Conservation (phyloP, 352 stramenopile genomes). For the Discostella stelligera region DNA sequence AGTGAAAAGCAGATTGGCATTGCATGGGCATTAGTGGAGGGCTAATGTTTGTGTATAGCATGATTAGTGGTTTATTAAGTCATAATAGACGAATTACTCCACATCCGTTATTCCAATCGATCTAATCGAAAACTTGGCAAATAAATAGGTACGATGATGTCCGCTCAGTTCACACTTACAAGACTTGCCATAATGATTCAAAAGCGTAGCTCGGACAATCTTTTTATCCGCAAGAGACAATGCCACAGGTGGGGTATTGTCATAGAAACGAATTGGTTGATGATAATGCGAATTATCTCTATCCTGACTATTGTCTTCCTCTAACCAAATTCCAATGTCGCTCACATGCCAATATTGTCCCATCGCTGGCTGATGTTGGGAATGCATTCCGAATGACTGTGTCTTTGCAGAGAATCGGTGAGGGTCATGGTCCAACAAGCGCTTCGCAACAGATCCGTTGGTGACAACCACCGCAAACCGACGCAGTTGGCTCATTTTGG, state of each 20-base stretch:
- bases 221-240: conserved; percentile 33
- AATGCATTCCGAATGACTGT: neutral
- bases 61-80: too few species aligned
- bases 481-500: conserved; percentile 6
- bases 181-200: conserved; percentile 54
- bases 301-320: conserved; percentile 15
- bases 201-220: conserved; percentile 29
- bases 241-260: conserved; percentile 24
- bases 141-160: conserved; percentile 2
- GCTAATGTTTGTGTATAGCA: too few species aligned
- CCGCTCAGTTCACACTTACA: conserved; percentile 6
- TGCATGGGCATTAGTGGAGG: too few species aligned
- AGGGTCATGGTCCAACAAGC: conserved; percentile 11
- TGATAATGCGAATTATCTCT: neutral
- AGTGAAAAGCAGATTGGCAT: too few species aligned
- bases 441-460: conserved; percentile 52
- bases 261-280: conserved; percentile 24
- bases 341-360: conserved; percentile 50
- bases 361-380: conserved; percentile 48
- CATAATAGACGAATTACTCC: neutral
- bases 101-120: conserved; percentile 35
- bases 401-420: neutral
- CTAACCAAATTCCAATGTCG: conserved; percentile 52
- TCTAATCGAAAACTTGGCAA: conserved; percentile 27
- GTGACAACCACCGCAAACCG: conserved; percentile 53